Base-by-base conservation (phyloP, 2,329 filamentous ascomycete species). In the Neonectria punicea region DNA sequence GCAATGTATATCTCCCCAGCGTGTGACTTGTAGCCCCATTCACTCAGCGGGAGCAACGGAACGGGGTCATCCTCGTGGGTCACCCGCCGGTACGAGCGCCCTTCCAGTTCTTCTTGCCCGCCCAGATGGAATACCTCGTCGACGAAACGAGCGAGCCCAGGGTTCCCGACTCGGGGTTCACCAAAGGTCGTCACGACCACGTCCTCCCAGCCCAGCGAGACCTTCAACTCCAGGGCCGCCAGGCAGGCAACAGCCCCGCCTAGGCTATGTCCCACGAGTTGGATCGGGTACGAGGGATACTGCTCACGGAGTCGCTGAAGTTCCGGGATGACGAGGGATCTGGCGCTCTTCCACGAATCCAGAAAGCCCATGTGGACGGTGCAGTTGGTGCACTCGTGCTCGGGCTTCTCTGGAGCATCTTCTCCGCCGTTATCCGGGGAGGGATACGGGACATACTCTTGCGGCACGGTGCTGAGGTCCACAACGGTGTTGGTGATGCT, bases 291-390 rank as follows among this genome's bases (percentile, higher is more conserved):
- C 25, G 87, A 81, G 0, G 92, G 92, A 74, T 95, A 87, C 46
- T 86, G 80, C 16, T 82, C 77, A 25, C 86, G 82, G 5, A 93
- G 82, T 5, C 82, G 79, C 58, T 87, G 82, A 4, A 99, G 81
- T 30, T 89, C 82, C 0, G 91, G 87, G 16, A 97, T 78, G 30
- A 99, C 88, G 2, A 86, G 81, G 32, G 85, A 81, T 53, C 93
- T 87, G 0, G 94, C 92, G 74, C 90, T 89, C 55, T 86, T 83
- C 95, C 96, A 99, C 0, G 93, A 94, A 16, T 87, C 85, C 75
- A 96, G 87, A 79, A 99, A 99, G 18, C 96, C 96, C 65, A 89
- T 90, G 77, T 99, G 96, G 1, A 98, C 95, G 5, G 93, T 97
- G 79, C 96, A 99, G 77, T 97, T 95, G 7, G 82, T 78, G 79